Evolutionary conservation across 768 basidiomycete genomes (phyloP), one percentile per base, ranked within the genome.

Genomic region (Tulasnella sp.): DNA sequence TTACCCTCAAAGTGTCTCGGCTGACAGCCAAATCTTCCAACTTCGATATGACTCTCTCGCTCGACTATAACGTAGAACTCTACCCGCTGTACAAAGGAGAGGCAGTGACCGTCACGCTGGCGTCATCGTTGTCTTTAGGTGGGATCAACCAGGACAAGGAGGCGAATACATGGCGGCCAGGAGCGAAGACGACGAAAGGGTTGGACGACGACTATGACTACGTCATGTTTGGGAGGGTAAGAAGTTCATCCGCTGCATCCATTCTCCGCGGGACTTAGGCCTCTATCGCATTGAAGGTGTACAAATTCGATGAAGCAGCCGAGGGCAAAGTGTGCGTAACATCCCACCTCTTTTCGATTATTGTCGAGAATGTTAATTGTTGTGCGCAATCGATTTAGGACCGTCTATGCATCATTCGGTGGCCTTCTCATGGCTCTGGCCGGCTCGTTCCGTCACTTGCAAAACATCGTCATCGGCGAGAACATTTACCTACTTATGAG

Each of bases 191-290:
- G 18, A 88, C 87, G 81, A 88, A 89, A 83, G 96, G 91, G 15
- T 83, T 99, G 37, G 97, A 98, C 80, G 93, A 95, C 78, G 96
- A 99, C 81, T 99, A 95, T 82, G 96, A 98, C 82, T 99, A 99
- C 86, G 97, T 99, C 81, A 98, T 98, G 96, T 96, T 94, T 83
- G 97, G 97, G 42, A 99, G 96, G 91, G 95, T 96, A 80, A 81
- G 86, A 35, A 9, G 3, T 0, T 13, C 13, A n/a, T 16, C 7
- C 26, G 16, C 26, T 48, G 7, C 26, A 35, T 75, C 51, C 37
- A 75, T 51, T 11, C 4, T 42, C 35, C 29, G 4, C 6, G 10
- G 6, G n/a, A 23, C 61, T 76, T 15, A 44, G 11, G 35, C 35
- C 37, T 44, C 29, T 78, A 80, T 15, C 42, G 69, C 61, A 70